These are phyloP conservation scores for Periconia sp. DNA, from an alignment of 2,329 filamentous ascomycete species.

Conservation along the genomic window DNA sequence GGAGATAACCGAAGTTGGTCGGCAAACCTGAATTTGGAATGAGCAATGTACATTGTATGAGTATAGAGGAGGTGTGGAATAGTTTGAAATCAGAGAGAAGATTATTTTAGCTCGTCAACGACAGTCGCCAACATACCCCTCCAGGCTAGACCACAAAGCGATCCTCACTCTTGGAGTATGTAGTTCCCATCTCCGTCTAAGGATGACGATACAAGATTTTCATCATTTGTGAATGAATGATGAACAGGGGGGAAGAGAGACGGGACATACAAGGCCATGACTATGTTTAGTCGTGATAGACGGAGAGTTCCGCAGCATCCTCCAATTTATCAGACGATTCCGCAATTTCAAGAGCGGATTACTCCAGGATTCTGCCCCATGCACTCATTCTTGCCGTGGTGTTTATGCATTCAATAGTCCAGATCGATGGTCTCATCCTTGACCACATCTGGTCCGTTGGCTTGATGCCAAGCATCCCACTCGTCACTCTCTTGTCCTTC, in stretches of 20 bases:
- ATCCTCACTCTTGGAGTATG: slow-evolving; percentile 27
- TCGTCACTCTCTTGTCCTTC: slow-evolving; percentile 46
- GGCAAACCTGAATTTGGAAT: neutral
- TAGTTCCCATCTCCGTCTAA: slow-evolving; percentile 72
- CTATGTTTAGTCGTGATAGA: no score
- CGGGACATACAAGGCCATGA: slow-evolving; percentile 21
- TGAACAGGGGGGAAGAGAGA: slow-evolving; percentile 6
- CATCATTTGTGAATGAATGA: slow-evolving; percentile 70
- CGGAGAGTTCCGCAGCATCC: no score
- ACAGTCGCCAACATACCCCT: slow-evolving; percentile 23
- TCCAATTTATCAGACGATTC: no score
- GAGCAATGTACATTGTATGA: neutral
- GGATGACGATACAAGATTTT: slow-evolving; percentile 94
- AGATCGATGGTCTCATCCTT: slow-evolving; percentile 49
- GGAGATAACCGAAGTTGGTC: neutral
- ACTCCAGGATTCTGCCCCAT: no score
- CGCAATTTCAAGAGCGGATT: no score
- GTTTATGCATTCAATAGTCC: slow-evolving; percentile 52
- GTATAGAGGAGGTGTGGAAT: neutral
- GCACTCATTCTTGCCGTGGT: neutral
- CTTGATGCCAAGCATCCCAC: slow-evolving; percentile 53
- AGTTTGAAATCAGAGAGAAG: slow-evolving; percentile 50
- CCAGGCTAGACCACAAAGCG: slow-evolving; percentile 24
- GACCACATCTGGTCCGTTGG: slow-evolving; percentile 52
- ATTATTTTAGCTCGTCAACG: slow-evolving; percentile 41